A percentile compares a stretch with the other conserved stretches of the same genome.
phyloP scores from a whole-genome alignment of 2,329 filamentous ascomycete species.

The Alternaria ethzedia region DNA sequence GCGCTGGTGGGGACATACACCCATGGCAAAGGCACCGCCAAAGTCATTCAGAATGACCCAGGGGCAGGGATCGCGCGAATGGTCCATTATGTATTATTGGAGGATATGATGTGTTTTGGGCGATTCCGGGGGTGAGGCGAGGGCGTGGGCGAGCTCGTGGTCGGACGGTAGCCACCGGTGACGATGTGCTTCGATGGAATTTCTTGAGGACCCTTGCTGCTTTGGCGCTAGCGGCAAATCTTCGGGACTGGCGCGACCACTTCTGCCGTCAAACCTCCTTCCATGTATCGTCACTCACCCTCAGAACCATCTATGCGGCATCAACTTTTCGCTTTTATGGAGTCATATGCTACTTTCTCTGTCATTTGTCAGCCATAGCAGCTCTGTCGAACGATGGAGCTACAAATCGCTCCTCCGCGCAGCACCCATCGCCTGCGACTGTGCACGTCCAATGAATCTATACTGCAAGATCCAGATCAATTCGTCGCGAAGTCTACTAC shows the following conservation, averaged over 20 bases:
- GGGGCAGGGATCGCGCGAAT: conserved; percentile 94
- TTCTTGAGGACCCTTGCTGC: conserved; percentile 20
- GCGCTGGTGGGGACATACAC: conserved; percentile 65
- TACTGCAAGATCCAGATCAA: not conserved
- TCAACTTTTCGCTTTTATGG: not conserved
- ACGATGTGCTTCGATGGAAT: conserved; percentile 43
- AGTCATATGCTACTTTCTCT: not conserved
- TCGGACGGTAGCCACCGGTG: conserved; percentile 23
- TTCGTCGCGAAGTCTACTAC: not conserved
- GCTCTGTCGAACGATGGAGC: not conserved
- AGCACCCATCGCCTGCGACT: not conserved
- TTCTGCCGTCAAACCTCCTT: conserved; percentile 2
- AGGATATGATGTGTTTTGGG: not conserved
- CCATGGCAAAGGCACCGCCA: conserved; percentile 96
- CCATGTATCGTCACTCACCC: not conserved
- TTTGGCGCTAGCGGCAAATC: conserved; percentile 26
- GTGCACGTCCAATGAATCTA: not conserved
- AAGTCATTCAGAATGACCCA: conserved; percentile 98
- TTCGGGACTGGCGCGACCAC: conserved; percentile 13
- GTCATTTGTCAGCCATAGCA: not conserved
- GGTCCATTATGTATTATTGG: conserved; percentile 71
- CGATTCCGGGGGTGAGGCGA: conserved; percentile 9
- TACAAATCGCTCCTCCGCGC: not conserved
- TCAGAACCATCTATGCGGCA: not conserved
- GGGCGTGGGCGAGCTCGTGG: conserved; percentile 20